Conservation (phyloP, 768 basidiomycete genomes). For the Macrolepiota fuliginosa region DNA sequence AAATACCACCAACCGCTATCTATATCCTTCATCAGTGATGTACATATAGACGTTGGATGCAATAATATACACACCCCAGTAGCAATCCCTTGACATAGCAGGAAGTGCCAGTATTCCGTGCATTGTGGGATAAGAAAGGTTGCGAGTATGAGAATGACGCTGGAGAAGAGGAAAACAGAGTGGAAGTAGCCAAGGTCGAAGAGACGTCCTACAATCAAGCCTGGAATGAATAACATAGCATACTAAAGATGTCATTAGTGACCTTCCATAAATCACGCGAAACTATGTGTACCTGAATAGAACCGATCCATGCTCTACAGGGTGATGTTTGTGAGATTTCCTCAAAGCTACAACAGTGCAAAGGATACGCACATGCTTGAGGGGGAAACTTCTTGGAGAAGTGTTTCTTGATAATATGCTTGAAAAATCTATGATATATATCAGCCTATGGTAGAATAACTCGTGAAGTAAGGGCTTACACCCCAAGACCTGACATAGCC, state of each 20-base stretch:
- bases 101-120: constrained; percentile 61
- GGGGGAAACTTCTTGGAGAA: constrained; percentile 20
- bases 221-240: constrained; percentile 59
- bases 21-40: constrained; percentile 15
- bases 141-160: constrained; percentile 36
- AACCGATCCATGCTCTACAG: constrained; percentile 79
- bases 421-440: neutral
- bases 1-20: constrained; percentile 56
- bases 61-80: constrained; percentile 36
- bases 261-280: neutral
- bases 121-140: constrained; percentile 60
- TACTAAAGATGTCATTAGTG: constrained; percentile 37
- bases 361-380: constrained; percentile 46
- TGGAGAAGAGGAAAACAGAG: constrained; percentile 34
- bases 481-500: constrained; percentile 78
- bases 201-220: constrained; percentile 43
- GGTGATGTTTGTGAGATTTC: neutral
- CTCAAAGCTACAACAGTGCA: constrained; percentile 45
- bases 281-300: constrained; percentile 49
- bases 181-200: constrained; percentile 73
- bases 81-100: constrained; percentile 60
- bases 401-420: constrained; percentile 5
- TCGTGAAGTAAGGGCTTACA: constrained; percentile 35
- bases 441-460: neutral
- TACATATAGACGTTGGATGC: neutral